Evolutionary conservation across 176 grass and related monocot species (phyloP), one percentile per base, ranked within the genome.

Genomic region (Puccinellia tenuiflora): DNA sequence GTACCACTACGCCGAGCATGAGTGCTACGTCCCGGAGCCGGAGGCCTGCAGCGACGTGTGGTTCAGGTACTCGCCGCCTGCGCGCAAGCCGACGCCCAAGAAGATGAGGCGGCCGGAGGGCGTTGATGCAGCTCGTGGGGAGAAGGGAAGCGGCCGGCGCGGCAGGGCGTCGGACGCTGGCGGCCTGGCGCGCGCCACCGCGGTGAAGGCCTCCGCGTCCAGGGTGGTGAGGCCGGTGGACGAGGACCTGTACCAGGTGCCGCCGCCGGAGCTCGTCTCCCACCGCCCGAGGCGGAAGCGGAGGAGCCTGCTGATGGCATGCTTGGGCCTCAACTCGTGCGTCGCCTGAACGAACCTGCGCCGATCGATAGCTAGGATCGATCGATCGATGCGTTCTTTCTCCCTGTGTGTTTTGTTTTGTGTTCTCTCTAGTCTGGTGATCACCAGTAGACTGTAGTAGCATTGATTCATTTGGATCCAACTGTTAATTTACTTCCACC

Each of bases 171-270:
- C n/a, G n/a, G n/a, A n/a, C n/a, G n/a, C n/a, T n/a, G n/a, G n/a
- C n/a, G n/a, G n/a, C n/a, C n/a, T n/a, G n/a, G n/a, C n/a, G n/a
- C 0, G 11, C 22, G 67, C n/a, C 26, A n/a, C 77, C 10, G 69
- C 24, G 52, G 10, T 22, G 13, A 61, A 5, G 5, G n/a, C 26
- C 4, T 24, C 13, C 12, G 7, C 30, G 1, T 67, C 79, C 5
- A 50, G 85, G 62, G 73, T 82, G 6, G 85, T 87, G 10, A n/a
- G 79, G 29, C 51, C 85, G 1, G 73, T 87, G 2, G 85, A 87
- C 62, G 79, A 55, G 60, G 85, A 82, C 50, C 71, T 87, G 61
- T 87, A 87, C 79, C 85, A 77, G 61, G 85, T 87, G 67, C 75
- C 86, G 1, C 75, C 75, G 67, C 33, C 33, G 57, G 69, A 80